phyloP scores from a whole-genome alignment of 2,329 filamentous ascomycete species.

The Neopestalotiopsis rosae region DNA sequence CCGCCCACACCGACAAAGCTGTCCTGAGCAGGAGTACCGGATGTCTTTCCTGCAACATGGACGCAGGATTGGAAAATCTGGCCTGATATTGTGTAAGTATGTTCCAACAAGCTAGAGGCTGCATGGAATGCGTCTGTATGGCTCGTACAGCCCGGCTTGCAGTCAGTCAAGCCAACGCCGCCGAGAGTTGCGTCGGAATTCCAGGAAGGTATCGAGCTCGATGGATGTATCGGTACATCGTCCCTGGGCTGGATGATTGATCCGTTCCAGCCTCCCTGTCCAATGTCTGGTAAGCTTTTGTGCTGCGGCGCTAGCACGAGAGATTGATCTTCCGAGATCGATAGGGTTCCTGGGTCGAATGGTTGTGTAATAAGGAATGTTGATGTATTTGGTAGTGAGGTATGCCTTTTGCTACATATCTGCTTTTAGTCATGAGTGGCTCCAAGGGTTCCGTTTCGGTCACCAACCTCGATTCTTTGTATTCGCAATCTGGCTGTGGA shows the following conservation, averaged over 20 bases:
- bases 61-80: neutral
- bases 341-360: neutral
- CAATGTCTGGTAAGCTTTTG: neutral
- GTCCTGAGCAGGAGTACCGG: neutral
- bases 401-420: neutral
- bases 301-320: neutral
- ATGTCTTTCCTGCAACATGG: neutral
- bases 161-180: neutral
- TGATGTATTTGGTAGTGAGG: slow-evolving; percentile 6
- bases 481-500: slow-evolving; percentile 16
- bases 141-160: slow-evolving; percentile 8
- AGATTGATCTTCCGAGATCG: neutral
- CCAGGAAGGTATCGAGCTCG: neutral
- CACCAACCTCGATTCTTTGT: slow-evolving; percentile 15
- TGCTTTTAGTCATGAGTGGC: neutral
- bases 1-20: neutral
- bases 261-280: neutral
- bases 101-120: neutral
- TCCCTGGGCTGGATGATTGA: neutral
- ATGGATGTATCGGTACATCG: slow-evolving; percentile 2
- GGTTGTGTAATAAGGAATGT: slow-evolving; percentile 1
- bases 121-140: slow-evolving; percentile 13
- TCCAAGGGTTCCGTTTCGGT: neutral
- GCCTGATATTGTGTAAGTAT: neutral
- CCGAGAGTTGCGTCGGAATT: neutral